Evolutionary conservation across 2,329 filamentous ascomycete species (phyloP), one percentile per base, ranked within the genome.

Genomic region (Endoconidiophora polonica): DNA sequence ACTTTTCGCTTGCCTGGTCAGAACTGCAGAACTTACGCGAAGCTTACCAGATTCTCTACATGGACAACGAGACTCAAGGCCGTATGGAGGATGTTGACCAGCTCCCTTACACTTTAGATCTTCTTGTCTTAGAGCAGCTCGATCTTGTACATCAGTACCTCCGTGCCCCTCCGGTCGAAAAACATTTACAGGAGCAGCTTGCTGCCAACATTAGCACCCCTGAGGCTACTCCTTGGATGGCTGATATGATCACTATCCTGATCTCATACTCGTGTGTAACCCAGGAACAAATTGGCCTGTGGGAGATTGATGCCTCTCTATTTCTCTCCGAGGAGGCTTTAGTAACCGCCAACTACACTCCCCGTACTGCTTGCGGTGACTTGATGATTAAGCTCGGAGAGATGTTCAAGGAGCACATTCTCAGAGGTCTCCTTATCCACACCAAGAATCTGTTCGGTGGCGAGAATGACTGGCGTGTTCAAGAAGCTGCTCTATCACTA

Each of bases 301-400:
- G 91, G 91, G 86, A 95, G 58, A 86, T 95, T 55, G 91, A 98
- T 63, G 83, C 93, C 57, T 96, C 94, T 52, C 75, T 98, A 2
- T 98, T 93, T 65, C 72, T 98, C 44, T 90, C 87, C 1, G 91
- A 98, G 64, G 90, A 96, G 66, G 90, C 86, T 2, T 90, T 87
- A 2, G 83, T 95, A 16, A 94, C 87, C 10, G 85, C 88, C 29
- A 96, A 96, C 63, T 98, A 96, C 66, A 95, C 91, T 0, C 85
- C 91, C 12, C 79, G 91, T 57, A 94, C 86, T 16, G 91, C 90
- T 39, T 91, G 86, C 55, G 88, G 87, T 45, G 91, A 96, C 62
- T 69, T 98, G 45, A 74, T 94, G 24, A 87, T 94, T 65, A 95
- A 94, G 66, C 71, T 94, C 53, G 86, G 85, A 44, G 88, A 95